Evolutionary conservation across 768 basidiomycete genomes (phyloP).

Genomic region (Suillus placidus): DNA sequence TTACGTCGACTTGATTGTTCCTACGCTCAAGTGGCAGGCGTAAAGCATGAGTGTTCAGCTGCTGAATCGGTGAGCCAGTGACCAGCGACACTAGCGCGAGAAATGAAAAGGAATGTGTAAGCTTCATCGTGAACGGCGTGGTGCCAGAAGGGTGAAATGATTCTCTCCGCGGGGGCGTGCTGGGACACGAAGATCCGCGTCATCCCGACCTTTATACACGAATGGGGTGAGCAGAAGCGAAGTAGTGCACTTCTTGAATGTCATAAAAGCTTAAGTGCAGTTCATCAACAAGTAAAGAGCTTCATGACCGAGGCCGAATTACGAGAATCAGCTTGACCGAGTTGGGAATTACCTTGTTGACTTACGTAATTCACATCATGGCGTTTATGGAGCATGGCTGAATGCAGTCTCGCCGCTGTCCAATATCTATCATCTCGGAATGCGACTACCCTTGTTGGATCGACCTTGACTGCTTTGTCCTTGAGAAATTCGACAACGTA

Average conservation of each 20-base stretch:
- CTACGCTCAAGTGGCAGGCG: constrained; percentile 28
- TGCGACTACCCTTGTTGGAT: too few species aligned
- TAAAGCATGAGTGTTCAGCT: constrained; percentile 11
- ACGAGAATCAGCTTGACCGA: not conserved
- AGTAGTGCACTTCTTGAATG: not conserved
- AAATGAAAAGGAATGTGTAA: constrained; percentile 13
- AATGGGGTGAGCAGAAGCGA: not conserved
- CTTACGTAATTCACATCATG: too few species aligned
- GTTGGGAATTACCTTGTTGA: too few species aligned
- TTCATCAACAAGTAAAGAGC: not conserved
- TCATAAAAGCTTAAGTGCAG: not conserved
- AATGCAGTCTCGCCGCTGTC: too few species aligned
- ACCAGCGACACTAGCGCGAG: constrained; percentile 21
- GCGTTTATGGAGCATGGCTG: too few species aligned
- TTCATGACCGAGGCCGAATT: constrained; percentile 4
- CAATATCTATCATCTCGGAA: too few species aligned
- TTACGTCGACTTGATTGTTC: constrained; percentile 4
- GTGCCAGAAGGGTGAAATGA: not conserved
- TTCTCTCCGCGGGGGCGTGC: not conserved
- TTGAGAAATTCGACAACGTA: too few species aligned
- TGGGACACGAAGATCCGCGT: not conserved
- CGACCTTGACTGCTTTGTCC: too few species aligned
- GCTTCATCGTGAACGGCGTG: constrained; percentile 22
- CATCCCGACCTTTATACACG: not conserved
- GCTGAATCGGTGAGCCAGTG: constrained; percentile 11